Evolutionary conservation across 768 basidiomycete species (phyloP), one percentile per base, ranked within the genome.

Genomic region (Phlebiopsis gigantea): DNA sequence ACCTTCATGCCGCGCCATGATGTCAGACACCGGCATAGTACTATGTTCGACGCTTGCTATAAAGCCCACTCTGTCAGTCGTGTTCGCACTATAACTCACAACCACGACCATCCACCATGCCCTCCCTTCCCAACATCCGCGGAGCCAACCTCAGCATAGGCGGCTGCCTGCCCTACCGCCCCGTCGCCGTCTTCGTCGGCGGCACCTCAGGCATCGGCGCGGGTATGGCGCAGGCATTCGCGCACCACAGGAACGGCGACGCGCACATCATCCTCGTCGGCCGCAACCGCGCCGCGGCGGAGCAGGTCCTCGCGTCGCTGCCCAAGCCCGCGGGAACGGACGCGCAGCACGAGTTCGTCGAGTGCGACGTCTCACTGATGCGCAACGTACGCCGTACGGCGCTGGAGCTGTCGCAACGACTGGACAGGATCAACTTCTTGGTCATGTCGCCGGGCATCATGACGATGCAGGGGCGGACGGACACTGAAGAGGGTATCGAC

Each of bases 341-440:
- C 46, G 42, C 63, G 43, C 31, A 58, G 65, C 65, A 76, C 66
- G 77, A 80, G 59, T 82, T 82, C 63, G 71, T 82, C n/a, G 64
- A 74, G 57, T 80, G 80, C 70, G 82, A 83, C 46, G 75, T 72
- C 5, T 71, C 75, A n/a, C 65, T 77, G 30, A 80, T 84, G 74
- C 71, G 72, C 66, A 80, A 81, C 59, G 75, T 82, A 2, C 70
- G 73, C 39, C 58, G 62, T n/a, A 65, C 69, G n/a, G 63, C 72
- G 8, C 55, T 61, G 4, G 66, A 68, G 22, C 66, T 79, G 26
- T 56, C 57, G 7, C 34, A 54, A 6, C 65, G 69, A 19, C 66
- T 77, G 8, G 69, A 73, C 0, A 81, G 77, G 64, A 64, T 83
- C 64, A 83, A 84, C 68, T 81, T 76, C 65, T 72, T 84, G 42